Percentiles rank a stretch among this genome's conserved stretches.
phyloP scores from a whole-genome alignment of 2,329 filamentous ascomycete species.

The Fusarium circinatum region DNA sequence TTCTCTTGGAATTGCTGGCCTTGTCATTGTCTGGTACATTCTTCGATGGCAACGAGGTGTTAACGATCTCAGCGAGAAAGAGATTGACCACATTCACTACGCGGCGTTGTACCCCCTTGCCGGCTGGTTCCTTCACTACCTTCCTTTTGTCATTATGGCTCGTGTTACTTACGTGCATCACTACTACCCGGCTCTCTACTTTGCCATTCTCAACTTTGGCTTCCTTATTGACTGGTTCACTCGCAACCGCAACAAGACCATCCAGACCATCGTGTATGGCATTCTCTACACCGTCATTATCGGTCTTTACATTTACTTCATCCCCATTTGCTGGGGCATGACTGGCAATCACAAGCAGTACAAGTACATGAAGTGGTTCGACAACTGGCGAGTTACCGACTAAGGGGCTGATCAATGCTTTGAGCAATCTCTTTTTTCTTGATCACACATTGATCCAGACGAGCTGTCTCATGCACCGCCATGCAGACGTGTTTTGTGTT shows the following conservation, averaged over 20 bases:
- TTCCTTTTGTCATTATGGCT: slow-evolving; percentile 97
- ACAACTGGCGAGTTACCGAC: slow-evolving; percentile 85
- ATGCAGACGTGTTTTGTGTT: slow-evolving; percentile 26
- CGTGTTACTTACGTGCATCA: slow-evolving; percentile 99
- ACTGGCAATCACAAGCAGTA: slow-evolving; percentile 84
- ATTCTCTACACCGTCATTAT: slow-evolving; percentile 79
- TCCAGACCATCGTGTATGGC: slow-evolving; percentile 77
- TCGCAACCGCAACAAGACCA: slow-evolving; percentile 68
- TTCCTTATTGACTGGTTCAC: slow-evolving; percentile 90
- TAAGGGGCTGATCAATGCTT: slow-evolving; percentile 35
- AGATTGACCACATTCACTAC: slow-evolving; percentile 96
- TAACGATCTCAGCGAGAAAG: slow-evolving; percentile 78
- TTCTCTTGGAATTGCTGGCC: slow-evolving; percentile 76
- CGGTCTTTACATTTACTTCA: slow-evolving; percentile 88
- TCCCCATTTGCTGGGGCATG: slow-evolving; percentile 97
- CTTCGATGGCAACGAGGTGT: slow-evolving; percentile 97
- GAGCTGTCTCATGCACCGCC: slow-evolving; percentile 23
- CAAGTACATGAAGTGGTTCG: slow-evolving; percentile 93
- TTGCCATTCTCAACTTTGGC: slow-evolving; percentile 88
- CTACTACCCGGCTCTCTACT: slow-evolving; percentile 98
- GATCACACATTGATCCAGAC: slow-evolving; percentile 24
- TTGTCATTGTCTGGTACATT: slow-evolving; percentile 84
- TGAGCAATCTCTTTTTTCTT: slow-evolving; percentile 14
- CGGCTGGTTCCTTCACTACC: slow-evolving; percentile 96
- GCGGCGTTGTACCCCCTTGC: slow-evolving; percentile 89